Evolutionary conservation across 2,329 filamentous ascomycete species (phyloP).

Genomic region (Cladosporium cucumerinum): DNA sequence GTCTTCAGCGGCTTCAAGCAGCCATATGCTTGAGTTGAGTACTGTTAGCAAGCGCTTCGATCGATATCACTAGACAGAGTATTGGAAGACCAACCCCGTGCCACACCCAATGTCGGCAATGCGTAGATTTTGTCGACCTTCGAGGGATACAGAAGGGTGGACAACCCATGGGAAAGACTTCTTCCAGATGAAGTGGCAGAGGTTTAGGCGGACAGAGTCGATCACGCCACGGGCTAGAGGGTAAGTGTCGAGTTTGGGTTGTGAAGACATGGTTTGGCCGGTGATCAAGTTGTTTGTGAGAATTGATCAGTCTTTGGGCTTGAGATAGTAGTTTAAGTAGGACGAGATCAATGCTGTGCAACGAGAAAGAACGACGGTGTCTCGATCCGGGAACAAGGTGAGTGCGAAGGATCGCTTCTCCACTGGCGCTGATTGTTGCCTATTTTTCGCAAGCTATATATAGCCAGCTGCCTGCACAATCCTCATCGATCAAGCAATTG

Average conservation of each 20-base stretch:
- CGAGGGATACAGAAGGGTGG: conserved; percentile 6
- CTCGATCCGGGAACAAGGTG: background rate
- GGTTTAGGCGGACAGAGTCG: conserved; percentile 11
- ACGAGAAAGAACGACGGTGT: background rate
- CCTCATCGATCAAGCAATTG: conserved; percentile 3
- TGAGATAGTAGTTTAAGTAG: background rate
- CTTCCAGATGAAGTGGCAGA: conserved; percentile 17
- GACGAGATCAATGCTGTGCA: background rate
- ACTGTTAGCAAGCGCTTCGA: background rate
- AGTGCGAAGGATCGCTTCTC: background rate
- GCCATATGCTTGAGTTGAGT: conserved; percentile 3
- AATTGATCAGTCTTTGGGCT: background rate
- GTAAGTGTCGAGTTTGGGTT: conserved; percentile 11
- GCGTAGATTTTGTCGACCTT: background rate
- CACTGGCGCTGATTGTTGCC: background rate
- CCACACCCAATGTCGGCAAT: conserved; percentile 13
- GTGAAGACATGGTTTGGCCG: background rate
- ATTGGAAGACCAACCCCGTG: conserved; percentile 6
- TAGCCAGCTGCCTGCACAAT: too few relatives aligned
- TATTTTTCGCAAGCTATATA: too few relatives aligned
- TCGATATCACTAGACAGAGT: background rate
- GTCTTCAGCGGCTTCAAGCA: conserved; percentile 10
- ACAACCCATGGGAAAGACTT: conserved; percentile 14
- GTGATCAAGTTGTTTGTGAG: background rate
- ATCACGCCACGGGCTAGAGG: conserved; percentile 10